phyloP scores from a whole-genome alignment of 208 protist species.

The Trypanosoma rangeli region DNA sequence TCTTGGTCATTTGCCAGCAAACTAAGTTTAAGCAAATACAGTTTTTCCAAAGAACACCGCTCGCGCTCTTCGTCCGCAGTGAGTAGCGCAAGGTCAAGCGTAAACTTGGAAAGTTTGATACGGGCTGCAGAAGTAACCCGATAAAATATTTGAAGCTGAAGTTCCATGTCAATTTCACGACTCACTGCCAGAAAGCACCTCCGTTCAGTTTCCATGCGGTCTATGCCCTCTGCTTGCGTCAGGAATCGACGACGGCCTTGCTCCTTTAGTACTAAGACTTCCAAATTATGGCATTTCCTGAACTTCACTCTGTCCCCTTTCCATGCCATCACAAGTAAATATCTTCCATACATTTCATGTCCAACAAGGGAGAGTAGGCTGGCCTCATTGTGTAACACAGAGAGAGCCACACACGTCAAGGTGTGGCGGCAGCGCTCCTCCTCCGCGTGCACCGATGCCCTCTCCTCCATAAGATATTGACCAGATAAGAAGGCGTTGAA shows the following conservation, averaged over 20 bases:
- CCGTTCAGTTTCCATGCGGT: constrained; percentile 19
- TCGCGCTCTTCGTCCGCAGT: constrained; percentile 24
- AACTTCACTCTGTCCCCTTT: not conserved
- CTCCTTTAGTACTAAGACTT: not conserved
- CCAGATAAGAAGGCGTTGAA: constrained; percentile 32
- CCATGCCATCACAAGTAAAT: constrained; percentile 6
- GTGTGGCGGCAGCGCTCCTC: constrained; percentile 34
- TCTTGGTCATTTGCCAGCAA: constrained; percentile 33
- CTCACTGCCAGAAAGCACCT: constrained; percentile 23
- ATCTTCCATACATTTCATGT: constrained; percentile 26
- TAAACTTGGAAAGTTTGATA: constrained; percentile 1
- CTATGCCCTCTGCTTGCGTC: constrained; percentile 7
- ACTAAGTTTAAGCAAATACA: constrained; percentile 29
- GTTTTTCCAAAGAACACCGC: constrained; percentile 21
- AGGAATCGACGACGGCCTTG: constrained; percentile 1
- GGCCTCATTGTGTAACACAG: constrained; percentile 1
- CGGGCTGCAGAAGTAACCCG: constrained; percentile 6
- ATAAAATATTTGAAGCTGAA: constrained; percentile 19
- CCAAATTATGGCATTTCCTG: not conserved
- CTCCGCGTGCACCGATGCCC: constrained; percentile 21
- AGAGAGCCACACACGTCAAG: constrained; percentile 1
- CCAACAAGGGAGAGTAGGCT: constrained; percentile 2
- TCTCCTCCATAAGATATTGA: constrained; percentile 54
- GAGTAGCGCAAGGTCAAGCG: constrained; percentile 15
- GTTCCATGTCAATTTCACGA: constrained; percentile 32